Conservation (phyloP, 2,329 filamentous ascomycete genomes). For the Tolypocladium paradoxum region DNA sequence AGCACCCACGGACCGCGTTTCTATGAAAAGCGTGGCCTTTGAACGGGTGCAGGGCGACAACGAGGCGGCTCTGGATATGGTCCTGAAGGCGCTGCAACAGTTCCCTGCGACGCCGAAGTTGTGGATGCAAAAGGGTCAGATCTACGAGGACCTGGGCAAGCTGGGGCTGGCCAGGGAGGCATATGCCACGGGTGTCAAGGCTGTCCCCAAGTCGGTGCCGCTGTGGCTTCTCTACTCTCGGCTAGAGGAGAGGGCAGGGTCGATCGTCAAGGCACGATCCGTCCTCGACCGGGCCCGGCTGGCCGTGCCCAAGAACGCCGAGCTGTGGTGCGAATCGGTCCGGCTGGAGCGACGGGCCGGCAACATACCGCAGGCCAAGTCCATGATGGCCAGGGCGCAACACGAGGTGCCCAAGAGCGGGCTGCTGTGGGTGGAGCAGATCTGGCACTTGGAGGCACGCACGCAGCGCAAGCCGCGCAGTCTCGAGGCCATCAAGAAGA, state of each 20-base stretch:
- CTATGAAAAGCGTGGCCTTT: conserved; percentile 92
- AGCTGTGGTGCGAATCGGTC: conserved; percentile 89
- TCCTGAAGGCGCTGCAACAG: conserved; percentile 72
- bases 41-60: conserved; percentile 74
- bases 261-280: conserved; percentile 83
- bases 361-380: conserved; percentile 74
- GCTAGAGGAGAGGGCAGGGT: conserved; percentile 75
- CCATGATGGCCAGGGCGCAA: conserved; percentile 84
- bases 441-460: conserved; percentile 85
- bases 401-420: conserved; percentile 86
- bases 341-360: conserved; percentile 81
- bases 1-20: conserved; percentile 90
- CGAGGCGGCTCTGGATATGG: conserved; percentile 76
- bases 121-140: conserved; percentile 98
- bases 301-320: conserved; percentile 71
- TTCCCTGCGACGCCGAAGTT: conserved; percentile 83
- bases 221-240: conserved; percentile 85
- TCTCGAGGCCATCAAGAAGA: conserved; percentile 92
- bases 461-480: conserved; percentile 87
- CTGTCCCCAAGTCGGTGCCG: conserved; percentile 71
- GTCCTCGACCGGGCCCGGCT: conserved; percentile 86
- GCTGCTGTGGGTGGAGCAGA: conserved; percentile 84
- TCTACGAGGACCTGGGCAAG: conserved; percentile 78
- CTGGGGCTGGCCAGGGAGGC: conserved; percentile 79
- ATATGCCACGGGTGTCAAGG: conserved; percentile 78